phyloP scores from a whole-genome alignment of 495 filamentous ascomycete species.

The Lasiosphaeria hispida region DNA sequence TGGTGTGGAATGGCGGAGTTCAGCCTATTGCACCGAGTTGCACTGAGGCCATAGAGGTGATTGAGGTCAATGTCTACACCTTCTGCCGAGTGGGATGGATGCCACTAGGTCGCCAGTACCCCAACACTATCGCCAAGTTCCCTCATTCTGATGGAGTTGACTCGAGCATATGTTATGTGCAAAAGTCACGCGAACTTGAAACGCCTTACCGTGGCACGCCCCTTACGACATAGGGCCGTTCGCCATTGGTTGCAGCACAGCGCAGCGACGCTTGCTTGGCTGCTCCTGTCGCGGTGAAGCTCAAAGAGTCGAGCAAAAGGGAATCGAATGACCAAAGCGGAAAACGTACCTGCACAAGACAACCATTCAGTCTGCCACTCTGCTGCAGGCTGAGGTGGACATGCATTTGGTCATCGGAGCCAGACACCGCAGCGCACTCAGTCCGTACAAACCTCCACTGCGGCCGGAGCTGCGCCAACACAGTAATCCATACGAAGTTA shows the following conservation, averaged over 20 bases:
- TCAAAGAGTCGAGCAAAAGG: background rate
- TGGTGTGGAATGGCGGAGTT: background rate
- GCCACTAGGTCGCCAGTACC: slow-evolving; percentile 3
- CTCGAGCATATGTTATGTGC: background rate
- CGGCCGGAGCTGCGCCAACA: background rate
- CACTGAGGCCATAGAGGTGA: background rate
- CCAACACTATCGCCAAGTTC: background rate
- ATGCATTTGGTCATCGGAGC: background rate
- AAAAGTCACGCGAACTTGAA: background rate
- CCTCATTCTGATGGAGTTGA: background rate
- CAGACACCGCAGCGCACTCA: background rate
- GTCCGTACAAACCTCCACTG: background rate
- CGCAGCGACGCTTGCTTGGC: background rate
- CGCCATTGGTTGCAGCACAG: background rate
- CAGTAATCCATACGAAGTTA: background rate
- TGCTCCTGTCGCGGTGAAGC: background rate
- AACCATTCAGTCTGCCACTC: background rate
- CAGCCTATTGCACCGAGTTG: background rate
- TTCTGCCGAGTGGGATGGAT: background rate
- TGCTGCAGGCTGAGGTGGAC: slow-evolving; percentile 19
- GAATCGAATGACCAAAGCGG: slow-evolving; percentile 17
- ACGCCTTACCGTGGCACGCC: background rate
- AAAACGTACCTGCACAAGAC: slow-evolving; percentile 30
- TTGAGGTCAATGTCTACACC: background rate
- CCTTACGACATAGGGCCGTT: background rate